Percentiles rank a stretch among this genome's conserved stretches.
phyloP scores from a whole-genome alignment of 2,329 filamentous ascomycete species.

The Fusarium lateritium region DNA sequence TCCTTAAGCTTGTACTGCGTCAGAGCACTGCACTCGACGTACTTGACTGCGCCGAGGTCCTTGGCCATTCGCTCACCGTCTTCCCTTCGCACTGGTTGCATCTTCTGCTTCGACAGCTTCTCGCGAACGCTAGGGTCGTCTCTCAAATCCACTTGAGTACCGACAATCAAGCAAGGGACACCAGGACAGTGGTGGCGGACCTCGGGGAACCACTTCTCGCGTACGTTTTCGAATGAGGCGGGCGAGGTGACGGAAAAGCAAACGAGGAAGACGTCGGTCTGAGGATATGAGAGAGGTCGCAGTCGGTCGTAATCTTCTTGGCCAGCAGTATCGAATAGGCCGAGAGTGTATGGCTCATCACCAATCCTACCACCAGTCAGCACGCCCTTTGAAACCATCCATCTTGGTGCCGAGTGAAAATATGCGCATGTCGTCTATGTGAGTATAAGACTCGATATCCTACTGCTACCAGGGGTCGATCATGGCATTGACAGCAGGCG shows the following conservation, averaged over 20 bases:
- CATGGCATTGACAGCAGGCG: conserved; percentile 14
- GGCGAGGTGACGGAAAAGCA: conserved; percentile 99
- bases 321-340: conserved; percentile 97
- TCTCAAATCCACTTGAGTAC: conserved; percentile 95
- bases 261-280: conserved; percentile 98
- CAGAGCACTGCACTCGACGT: conserved; percentile 97
- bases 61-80: conserved; percentile 97
- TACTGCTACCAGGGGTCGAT: conserved; percentile 11
- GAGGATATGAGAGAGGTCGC: conserved; percentile 95
- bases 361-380: conserved; percentile 81
- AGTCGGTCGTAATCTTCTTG: conserved; percentile 99
- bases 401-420: conserved; percentile 3
- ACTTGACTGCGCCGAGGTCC: conserved; percentile 97
- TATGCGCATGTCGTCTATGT: conserved; percentile 10
- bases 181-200: conserved; percentile 99
- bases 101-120: conserved; percentile 96
- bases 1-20: conserved; percentile 99
- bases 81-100: conserved; percentile 91
- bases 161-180: conserved; percentile 97
- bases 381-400: conserved; percentile 7
- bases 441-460: conserved; percentile 13
- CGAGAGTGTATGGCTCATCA: conserved; percentile 97
- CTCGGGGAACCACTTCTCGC: conserved; percentile 99
- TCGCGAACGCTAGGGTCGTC: conserved; percentile 90
- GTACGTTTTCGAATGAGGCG: conserved; percentile 98